Base-by-base conservation (phyloP, 2,329 filamentous ascomycete species). In the Tolypocladium ophioglossoides region DNA sequence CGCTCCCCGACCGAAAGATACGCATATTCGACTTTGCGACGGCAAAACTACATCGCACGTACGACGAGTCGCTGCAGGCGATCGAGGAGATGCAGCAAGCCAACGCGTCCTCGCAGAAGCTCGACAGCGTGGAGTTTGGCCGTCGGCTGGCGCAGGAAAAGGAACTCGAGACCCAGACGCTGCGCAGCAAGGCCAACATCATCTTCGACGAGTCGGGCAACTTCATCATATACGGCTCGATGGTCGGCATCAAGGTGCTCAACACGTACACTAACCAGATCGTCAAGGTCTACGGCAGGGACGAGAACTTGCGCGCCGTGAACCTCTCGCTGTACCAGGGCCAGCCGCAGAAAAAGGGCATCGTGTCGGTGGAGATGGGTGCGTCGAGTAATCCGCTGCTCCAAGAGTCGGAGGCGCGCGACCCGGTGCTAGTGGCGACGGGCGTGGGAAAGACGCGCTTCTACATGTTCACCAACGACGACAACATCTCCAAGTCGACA, bases 401-500 rank as follows among this genome's bases (percentile, higher is more conserved):
- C 2, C 89, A 94, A 65, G 91, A 96, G 74, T 89, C 94, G 1
- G 92, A 96, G 70, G 83, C 84, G 22, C 82, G 91, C 57, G 94
- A 99, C 66, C 91, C 95, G 0, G 92, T 97, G 65, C 76, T 99
- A 9, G 80, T 95, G 47, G 79, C 82, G 11, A 97, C 94, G 0
- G 92, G 85, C 0, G 85, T 88, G 48, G 87, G 85, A 58, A 97
- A 96, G 72, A 82, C 87, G 32, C 87, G 95, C 41, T 99, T 99
- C 73, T 99, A 96, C 78, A 91, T 97, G 84, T 99, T 96, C 71
- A 96, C 89, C 38, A 95, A 96, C 68, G 88, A 96, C 40, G 82
- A 85, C 39, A 87, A 90, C 27, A 79, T 94, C 52, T 86, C 85
- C 61, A 95, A 92, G 69, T 86, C 87, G 9, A 85, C 86, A 38